Evolutionary conservation across 805 yeast genomes (phyloP).

Genomic region (Clavispora phyllophila): DNA sequence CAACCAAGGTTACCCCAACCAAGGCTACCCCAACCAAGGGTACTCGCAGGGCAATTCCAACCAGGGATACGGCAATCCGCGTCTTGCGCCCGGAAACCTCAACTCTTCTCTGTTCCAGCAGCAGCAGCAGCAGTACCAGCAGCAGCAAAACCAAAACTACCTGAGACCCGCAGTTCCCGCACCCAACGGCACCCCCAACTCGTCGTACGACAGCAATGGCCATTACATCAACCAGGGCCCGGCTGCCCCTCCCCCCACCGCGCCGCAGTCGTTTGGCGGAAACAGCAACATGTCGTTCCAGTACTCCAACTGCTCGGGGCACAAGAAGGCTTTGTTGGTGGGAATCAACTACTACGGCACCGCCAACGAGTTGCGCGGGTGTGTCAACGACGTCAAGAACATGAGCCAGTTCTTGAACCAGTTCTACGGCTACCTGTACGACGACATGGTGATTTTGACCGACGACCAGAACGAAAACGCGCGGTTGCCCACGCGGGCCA

Average conservation of each 20-base stretch:
- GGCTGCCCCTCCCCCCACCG: constrained; percentile 22
- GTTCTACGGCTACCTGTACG: constrained; percentile 42
- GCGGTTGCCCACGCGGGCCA: constrained; percentile 58
- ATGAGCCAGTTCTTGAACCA: constrained; percentile 39
- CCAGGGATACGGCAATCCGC: constrained; percentile 11
- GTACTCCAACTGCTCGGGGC: constrained; percentile 68
- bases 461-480: constrained; percentile 46
- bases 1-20: background rate
- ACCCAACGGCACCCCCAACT: constrained; percentile 9
- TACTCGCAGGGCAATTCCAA: constrained; percentile 10
- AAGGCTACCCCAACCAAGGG: constrained; percentile 5
- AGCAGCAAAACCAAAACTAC: constrained; percentile 8
- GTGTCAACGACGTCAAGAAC: constrained; percentile 71
- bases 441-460: constrained; percentile 56
- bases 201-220: constrained; percentile 13
- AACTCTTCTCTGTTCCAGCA: constrained; percentile 15
- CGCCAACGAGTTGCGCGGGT: constrained; percentile 59
- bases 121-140: constrained; percentile 7
- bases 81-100: constrained; percentile 12
- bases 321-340: constrained; percentile 66
- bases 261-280: constrained; percentile 34
- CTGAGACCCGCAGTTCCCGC: constrained; percentile 14
- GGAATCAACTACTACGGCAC: constrained; percentile 78
- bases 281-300: constrained; percentile 38
- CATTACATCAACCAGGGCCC: constrained; percentile 12